Conservation (phyloP, 2,329 filamentous ascomycete species). For the Diaporthe caulivora region DNA sequence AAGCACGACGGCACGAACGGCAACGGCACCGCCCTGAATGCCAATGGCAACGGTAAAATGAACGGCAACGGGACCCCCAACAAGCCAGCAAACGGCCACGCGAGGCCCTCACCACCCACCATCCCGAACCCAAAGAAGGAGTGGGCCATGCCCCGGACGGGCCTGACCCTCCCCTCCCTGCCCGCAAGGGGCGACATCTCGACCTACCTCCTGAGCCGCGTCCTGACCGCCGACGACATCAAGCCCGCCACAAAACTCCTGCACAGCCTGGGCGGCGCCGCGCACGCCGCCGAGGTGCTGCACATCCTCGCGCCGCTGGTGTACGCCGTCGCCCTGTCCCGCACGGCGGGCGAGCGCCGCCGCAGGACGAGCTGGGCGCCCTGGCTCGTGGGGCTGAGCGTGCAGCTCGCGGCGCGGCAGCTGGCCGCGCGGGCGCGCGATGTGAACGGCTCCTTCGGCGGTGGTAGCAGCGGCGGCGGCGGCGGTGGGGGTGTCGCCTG, state of each 20-base stretch:
- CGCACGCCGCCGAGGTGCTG: slow-evolving; percentile 86
- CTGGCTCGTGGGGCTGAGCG: slow-evolving; percentile 86
- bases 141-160: slow-evolving; percentile 96
- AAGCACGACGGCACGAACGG: slow-evolving; percentile 34
- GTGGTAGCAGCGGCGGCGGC: too few species aligned
- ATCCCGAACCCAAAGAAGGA: slow-evolving; percentile 60
- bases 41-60: slow-evolving; percentile 6
- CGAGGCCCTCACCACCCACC: slow-evolving; percentile 23
- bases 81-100: slow-evolving; percentile 33
- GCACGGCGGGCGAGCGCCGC: slow-evolving; percentile 61
- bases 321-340: slow-evolving; percentile 86
- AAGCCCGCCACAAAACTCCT: slow-evolving; percentile 89
- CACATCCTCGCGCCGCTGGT: slow-evolving; percentile 91
- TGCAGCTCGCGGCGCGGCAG: slow-evolving; percentile 92
- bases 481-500: slow-evolving; percentile 44
- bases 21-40: background rate
- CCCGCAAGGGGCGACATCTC: slow-evolving; percentile 87
- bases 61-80: slow-evolving; percentile 17
- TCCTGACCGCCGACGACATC: slow-evolving; percentile 95
- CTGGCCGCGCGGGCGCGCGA: slow-evolving; percentile 54
- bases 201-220: slow-evolving; percentile 87
- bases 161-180: slow-evolving; percentile 84
- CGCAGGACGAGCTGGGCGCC: slow-evolving; percentile 85
- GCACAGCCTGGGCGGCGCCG: slow-evolving; percentile 81
- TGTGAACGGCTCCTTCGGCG: too few species aligned